Conservation (phyloP, 2,329 filamentous ascomycete species). For the Arthrobotrys sinensis region DNA sequence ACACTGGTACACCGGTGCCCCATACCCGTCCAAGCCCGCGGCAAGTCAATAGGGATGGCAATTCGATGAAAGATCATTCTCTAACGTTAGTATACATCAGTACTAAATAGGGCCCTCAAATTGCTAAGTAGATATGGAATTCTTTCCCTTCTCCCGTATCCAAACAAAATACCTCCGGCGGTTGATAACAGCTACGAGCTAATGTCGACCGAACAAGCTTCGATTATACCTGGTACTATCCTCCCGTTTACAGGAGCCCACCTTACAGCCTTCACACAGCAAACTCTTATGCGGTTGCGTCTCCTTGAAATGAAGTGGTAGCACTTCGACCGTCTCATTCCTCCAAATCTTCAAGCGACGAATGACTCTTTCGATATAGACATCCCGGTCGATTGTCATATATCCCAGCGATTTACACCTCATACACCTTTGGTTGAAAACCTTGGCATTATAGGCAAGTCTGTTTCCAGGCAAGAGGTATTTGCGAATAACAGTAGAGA, state of each 20-base stretch:
- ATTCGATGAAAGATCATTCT: too few species aligned
- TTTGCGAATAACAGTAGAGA: slow-evolving; percentile 12
- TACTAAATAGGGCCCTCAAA: too few species aligned
- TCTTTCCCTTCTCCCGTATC: too few species aligned
- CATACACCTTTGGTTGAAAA: slow-evolving; percentile 47
- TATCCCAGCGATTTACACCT: slow-evolving; percentile 16
- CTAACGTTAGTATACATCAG: too few species aligned
- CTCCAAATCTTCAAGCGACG: slow-evolving; percentile 44
- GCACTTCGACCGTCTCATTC: slow-evolving; percentile 4
- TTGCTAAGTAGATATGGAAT: too few species aligned
- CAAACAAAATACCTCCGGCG: too few species aligned
- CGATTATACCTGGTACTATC: not conserved
- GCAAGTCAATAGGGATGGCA: too few species aligned
- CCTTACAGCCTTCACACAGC: slow-evolving; percentile 47
- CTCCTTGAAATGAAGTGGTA: not conserved
- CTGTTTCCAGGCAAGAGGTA: not conserved
- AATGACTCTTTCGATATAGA: slow-evolving; percentile 31
- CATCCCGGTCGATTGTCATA: slow-evolving; percentile 1
- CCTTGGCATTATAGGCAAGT: slow-evolving; percentile 33
- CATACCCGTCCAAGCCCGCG: too few species aligned
- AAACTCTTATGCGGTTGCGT: not conserved
- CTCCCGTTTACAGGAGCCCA: slow-evolving; percentile 1
- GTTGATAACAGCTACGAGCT: too few species aligned
- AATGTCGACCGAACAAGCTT: too few species aligned
- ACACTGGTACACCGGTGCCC: too few species aligned